phyloP scores from a whole-genome alignment of 768 basidiomycete species.

The Tylopilus vinaceipallidus region DNA sequence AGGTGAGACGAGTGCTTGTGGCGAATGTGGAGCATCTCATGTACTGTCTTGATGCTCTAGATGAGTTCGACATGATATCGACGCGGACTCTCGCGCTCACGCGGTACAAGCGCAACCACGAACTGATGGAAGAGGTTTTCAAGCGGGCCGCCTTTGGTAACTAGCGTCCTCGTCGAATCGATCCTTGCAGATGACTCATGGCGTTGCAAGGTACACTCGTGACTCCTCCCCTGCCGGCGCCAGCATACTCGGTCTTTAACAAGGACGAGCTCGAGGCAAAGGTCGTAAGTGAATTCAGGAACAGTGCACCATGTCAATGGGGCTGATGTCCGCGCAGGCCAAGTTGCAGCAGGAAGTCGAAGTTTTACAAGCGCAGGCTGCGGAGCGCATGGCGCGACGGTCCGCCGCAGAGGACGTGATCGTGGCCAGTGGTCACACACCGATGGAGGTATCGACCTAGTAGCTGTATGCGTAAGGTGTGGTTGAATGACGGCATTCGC shows the following conservation, averaged over 20 bases:
- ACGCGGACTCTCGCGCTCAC: slow-evolving; percentile 68
- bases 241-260: slow-evolving; percentile 64
- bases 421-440: slow-evolving; percentile 29
- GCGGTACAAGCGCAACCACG: slow-evolving; percentile 78
- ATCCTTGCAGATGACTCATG: neutral
- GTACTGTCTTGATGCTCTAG: slow-evolving; percentile 24
- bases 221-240: slow-evolving; percentile 35
- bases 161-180: neutral
- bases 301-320: neutral
- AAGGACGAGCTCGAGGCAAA: slow-evolving; percentile 55
- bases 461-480: neutral
- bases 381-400: slow-evolving; percentile 39
- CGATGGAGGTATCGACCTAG: slow-evolving; percentile 30
- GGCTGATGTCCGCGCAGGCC: slow-evolving; percentile 35
- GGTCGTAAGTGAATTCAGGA: slow-evolving; percentile 39
- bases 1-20: slow-evolving; percentile 36
- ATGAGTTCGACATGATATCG: slow-evolving; percentile 70
- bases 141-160: slow-evolving; percentile 64
- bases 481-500: neutral
- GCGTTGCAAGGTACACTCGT: slow-evolving; percentile 42
- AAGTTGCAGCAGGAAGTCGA: slow-evolving; percentile 61
- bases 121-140: slow-evolving; percentile 83
- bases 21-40: neutral
- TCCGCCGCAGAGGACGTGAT: slow-evolving; percentile 29
- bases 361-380: slow-evolving; percentile 48